A percentile compares a stretch with the other conserved stretches of the same genome.
Conservation (phyloP, 1,139 yeast genomes). For the Suhomyces panamericanus region DNA sequence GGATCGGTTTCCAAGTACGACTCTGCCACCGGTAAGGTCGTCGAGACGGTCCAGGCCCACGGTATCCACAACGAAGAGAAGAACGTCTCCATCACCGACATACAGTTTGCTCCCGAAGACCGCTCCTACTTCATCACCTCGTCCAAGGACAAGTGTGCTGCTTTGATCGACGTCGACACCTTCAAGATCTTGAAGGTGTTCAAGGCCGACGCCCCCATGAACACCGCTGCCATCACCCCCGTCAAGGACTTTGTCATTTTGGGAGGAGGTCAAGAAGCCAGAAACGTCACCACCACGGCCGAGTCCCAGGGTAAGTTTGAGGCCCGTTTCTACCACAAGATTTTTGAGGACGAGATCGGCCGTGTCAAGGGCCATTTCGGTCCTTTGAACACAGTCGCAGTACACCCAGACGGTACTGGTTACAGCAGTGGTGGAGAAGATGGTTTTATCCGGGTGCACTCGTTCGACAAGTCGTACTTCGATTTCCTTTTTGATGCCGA, state of each 20-base stretch:
- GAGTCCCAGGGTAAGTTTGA: constrained; percentile 96
- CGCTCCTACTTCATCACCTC: constrained; percentile 87
- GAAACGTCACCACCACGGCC: constrained; percentile 94
- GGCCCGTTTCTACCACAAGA: constrained; percentile 93
- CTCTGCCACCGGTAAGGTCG: constrained; percentile 68
- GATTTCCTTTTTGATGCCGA: constrained; percentile 88
- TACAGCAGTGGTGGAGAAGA: constrained; percentile 98
- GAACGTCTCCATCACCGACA: constrained; percentile 63
- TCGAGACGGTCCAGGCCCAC: constrained; percentile 64
- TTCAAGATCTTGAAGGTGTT: constrained; percentile 72
- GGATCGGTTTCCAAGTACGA: constrained; percentile 83
- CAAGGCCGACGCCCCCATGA: constrained; percentile 90
- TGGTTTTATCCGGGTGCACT: constrained; percentile 93
- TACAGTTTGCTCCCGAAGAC: constrained; percentile 84
- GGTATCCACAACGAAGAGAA: constrained; percentile 60
- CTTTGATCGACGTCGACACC: constrained; percentile 74
- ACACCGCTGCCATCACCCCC: constrained; percentile 93
- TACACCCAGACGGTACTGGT: constrained; percentile 91
- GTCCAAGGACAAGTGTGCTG: constrained; percentile 90
- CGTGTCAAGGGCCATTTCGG: constrained; percentile 99
- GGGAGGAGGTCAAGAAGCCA: constrained; percentile 99
- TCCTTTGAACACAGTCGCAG: constrained; percentile 91
- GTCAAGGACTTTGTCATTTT: constrained; percentile 86
- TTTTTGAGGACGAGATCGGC: constrained; percentile 94
- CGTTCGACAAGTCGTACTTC: constrained; percentile 86